Conservation (phyloP, 108 stramenopile genomes). For the Hondaea fermentalgiana region DNA sequence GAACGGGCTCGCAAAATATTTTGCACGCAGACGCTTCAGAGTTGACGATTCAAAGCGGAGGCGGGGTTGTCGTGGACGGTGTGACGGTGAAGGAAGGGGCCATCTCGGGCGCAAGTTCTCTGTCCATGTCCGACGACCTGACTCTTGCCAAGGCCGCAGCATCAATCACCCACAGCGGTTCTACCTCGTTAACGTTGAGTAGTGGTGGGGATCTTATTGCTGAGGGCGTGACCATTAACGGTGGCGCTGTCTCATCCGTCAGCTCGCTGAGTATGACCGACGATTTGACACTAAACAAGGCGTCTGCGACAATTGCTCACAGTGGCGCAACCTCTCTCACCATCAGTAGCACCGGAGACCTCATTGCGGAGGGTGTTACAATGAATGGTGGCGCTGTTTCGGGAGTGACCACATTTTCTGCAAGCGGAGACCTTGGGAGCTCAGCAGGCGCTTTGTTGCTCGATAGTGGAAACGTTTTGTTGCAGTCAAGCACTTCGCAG, state of each 20-base stretch:
- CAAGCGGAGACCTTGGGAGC: background rate
- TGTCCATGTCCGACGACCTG: background rate
- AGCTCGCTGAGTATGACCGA: background rate
- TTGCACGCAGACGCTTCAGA: background rate
- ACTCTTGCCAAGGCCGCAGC: background rate
- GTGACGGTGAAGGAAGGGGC: background rate
- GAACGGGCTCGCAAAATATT: background rate
- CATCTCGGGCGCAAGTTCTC: background rate
- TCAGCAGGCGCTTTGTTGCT: background rate
- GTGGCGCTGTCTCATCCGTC: background rate
- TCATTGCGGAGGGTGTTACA: background rate
- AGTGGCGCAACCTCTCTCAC: background rate
- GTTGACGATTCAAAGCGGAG: background rate
- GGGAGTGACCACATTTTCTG: background rate
- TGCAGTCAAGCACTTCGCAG: background rate
- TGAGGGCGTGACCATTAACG: background rate
- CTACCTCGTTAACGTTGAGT: background rate
- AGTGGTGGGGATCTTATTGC: background rate
- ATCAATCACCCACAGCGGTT: background rate
- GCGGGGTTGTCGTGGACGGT: background rate
- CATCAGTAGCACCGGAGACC: background rate
- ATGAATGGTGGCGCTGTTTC: background rate
- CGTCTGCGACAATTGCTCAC: background rate
- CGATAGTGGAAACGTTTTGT: background rate
- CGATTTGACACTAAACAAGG: background rate